phyloP scores from a whole-genome alignment of 305 asterid species.

The Fraxinus sp. region DNA sequence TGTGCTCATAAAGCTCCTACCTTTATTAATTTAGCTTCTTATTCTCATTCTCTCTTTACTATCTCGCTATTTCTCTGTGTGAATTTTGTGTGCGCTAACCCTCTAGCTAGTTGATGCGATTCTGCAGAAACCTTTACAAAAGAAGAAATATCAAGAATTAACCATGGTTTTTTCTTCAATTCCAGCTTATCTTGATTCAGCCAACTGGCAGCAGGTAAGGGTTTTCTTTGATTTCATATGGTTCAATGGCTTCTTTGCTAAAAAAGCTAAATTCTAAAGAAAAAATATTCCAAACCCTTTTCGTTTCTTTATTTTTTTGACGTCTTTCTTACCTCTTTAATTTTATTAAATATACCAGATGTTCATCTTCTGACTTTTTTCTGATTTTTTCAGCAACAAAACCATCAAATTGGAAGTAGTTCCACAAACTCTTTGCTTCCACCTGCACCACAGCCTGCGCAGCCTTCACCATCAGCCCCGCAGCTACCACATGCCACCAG shows the following conservation, averaged over 20 bases:
- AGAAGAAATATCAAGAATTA: conserved; percentile 44
- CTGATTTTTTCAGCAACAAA: conserved; percentile 49
- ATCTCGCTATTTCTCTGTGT: conserved; percentile 30
- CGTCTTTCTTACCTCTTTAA: conserved; percentile 16
- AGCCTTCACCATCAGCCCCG: conserved; percentile 35
- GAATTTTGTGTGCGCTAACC: not conserved
- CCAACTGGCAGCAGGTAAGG: conserved; percentile 97
- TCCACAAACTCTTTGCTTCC: conserved; percentile 44
- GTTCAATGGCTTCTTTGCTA: conserved; percentile 44
- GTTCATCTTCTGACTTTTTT: conserved; percentile 6
- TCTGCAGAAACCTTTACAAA: conserved; percentile 88
- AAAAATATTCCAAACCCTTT: conserved; percentile 52
- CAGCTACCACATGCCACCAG: conserved; percentile 43
- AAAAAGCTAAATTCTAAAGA: conserved; percentile 50
- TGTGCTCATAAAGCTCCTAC: conserved; percentile 59
- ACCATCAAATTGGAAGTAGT: conserved; percentile 57
- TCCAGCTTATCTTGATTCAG: conserved; percentile 89
- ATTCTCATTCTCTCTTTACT: conserved; percentile 63
- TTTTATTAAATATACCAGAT: conserved; percentile 49
- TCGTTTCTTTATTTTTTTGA: conserved; percentile 20
- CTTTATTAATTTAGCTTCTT: conserved; percentile 72
- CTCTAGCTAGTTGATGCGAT: conserved; percentile 62
- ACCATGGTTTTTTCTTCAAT: conserved; percentile 91
- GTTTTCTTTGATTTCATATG: conserved; percentile 23
- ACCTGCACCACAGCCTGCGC: conserved; percentile 30